Percentiles rank a stretch among this genome's conserved stretches.
Evolutionary conservation across 768 basidiomycete species (phyloP).

Genomic region (Serendipita sp.): DNA sequence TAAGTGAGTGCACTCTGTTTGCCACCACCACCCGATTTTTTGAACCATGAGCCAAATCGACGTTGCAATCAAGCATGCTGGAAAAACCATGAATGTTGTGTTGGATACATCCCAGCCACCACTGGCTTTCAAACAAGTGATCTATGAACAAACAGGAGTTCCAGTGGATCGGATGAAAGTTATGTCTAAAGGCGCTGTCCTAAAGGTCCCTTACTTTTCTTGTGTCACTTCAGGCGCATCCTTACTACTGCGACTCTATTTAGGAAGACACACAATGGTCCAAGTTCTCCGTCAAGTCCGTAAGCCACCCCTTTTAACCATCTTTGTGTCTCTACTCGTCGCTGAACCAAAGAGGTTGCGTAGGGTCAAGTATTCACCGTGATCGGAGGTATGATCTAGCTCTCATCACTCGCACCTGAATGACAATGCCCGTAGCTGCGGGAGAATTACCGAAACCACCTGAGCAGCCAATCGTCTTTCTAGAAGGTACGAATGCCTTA

Average conservation of each 20-base stretch:
- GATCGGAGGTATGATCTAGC: conserved; percentile 42
- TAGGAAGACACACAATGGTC: conserved; percentile 81
- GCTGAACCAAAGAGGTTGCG: too few relatives aligned
- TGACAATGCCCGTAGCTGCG: conserved; percentile 30
- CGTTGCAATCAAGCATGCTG: conserved; percentile 86
- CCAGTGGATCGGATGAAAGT: conserved; percentile 91
- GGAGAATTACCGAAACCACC: conserved; percentile 87
- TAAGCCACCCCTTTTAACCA: conserved; percentile 22
- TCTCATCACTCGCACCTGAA: not conserved
- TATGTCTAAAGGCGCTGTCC: conserved; percentile 82
- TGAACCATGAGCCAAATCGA: conserved; percentile 19
- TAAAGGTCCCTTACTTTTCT: conserved; percentile 44
- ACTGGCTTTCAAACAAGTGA: conserved; percentile 61
- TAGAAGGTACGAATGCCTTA: conserved; percentile 49
- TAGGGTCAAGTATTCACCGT: conserved; percentile 86
- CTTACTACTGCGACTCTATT: not conserved
- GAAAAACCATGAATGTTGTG: conserved; percentile 53
- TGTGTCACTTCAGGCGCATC: not conserved
- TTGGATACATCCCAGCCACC: conserved; percentile 62
- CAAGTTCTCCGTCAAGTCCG: conserved; percentile 70
- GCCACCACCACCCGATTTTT: not conserved
- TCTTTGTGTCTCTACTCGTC: too few relatives aligned
- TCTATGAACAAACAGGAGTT: conserved; percentile 73
- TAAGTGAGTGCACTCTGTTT: not conserved
- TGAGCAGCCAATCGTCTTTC: conserved; percentile 56